phyloP scores from a whole-genome alignment of 2,329 filamentous ascomycete species.

The Rhinocladiella mackenziei region DNA sequence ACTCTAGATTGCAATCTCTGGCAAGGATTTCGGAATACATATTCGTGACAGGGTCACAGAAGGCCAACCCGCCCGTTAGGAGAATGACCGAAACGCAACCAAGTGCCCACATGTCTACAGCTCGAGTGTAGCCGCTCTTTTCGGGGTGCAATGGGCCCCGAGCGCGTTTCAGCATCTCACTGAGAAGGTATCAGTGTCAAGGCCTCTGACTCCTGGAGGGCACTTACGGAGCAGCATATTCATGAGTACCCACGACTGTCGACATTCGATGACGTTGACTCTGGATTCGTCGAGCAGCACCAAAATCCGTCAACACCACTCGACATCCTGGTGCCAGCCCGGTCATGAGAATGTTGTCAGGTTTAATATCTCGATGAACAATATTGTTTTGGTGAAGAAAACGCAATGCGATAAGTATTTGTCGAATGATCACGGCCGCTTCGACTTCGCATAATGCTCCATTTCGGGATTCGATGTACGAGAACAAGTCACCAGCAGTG shows the following conservation, averaged over 20 bases:
- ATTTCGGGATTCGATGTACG: conserved; percentile 52
- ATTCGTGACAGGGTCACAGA: conserved; percentile 37
- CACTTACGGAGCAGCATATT: conserved; percentile 58
- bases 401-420: conserved; percentile 55
- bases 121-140: conserved; percentile 47
- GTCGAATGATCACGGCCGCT: conserved; percentile 52
- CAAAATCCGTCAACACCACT: conserved; percentile 60
- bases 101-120: conserved; percentile 61
- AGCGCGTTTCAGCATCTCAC: not conserved
- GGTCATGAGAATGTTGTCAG: conserved; percentile 60
- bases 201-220: not conserved
- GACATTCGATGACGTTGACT: conserved; percentile 46
- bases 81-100: conserved; percentile 53
- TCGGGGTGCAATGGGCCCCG: conserved; percentile 20
- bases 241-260: conserved; percentile 52
- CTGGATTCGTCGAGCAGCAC: conserved; percentile 45
- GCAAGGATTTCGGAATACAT: conserved; percentile 34
- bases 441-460: conserved; percentile 48
- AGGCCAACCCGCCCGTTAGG: conserved; percentile 49
- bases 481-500: conserved; percentile 59
- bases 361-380: conserved; percentile 61
- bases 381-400: conserved; percentile 55
- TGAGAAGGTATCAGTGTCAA: not conserved
- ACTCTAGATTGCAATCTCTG: conserved; percentile 41
- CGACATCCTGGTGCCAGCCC: conserved; percentile 49